A percentile compares a stretch with the other conserved stretches of the same genome.
phyloP scores from a whole-genome alignment of 202 grass and related monocot genomes.

The Miscanthus sacchariflorus region DNA sequence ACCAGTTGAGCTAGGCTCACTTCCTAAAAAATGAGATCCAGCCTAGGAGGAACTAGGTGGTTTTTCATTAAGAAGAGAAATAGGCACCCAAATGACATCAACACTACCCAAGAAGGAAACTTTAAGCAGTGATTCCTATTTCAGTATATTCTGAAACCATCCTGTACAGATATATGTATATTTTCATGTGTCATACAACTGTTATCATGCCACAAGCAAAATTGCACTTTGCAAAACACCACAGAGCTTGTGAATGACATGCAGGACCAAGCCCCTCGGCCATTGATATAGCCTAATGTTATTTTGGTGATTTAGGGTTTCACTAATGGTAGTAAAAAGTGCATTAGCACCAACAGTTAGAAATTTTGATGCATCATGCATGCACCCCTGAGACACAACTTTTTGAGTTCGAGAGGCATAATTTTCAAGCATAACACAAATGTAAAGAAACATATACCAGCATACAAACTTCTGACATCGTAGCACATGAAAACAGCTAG shows the following conservation, averaged over 20 bases:
- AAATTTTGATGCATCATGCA: background rate
- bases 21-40: no score
- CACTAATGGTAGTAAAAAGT: background rate
- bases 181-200: background rate
- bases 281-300: background rate
- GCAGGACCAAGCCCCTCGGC: background rate
- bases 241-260: background rate
- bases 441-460: background rate
- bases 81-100: background rate
- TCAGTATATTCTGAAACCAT: background rate
- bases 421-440: background rate
- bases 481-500: background rate
- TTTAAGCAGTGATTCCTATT: background rate
- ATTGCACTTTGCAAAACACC: background rate
- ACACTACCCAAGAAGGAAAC: background rate
- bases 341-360: background rate
- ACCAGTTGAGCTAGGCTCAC: no score
- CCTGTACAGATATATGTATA: background rate
- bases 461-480: background rate
- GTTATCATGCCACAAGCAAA: background rate
- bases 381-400: background rate
- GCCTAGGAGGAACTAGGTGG: no score
- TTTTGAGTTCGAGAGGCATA: background rate
- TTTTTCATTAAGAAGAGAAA: no score
- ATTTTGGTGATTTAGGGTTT: background rate